Base-by-base conservation (phyloP, 331 rosid species). In the Cydonia oblonga region DNA sequence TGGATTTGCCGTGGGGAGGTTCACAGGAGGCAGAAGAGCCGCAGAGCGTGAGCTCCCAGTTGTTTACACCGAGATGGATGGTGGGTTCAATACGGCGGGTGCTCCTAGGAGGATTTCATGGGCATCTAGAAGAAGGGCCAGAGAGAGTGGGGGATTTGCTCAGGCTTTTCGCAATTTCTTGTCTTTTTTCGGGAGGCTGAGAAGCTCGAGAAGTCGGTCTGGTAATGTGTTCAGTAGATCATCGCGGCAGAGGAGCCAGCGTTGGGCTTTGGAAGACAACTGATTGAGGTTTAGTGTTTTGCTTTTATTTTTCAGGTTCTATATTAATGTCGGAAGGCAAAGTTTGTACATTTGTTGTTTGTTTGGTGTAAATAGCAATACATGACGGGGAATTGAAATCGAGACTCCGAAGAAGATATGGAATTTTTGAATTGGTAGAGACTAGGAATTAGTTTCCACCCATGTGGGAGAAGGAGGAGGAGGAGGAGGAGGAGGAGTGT, bases 1-100 rank as follows among this genome's bases (percentile, higher is more conserved):
- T 5, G 92, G 92, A 15, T 89, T 89, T 73, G 96, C 90, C 9
- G 96, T 89, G 46, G 96, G 92, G 3, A 83, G 96, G 86, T 83
- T 89, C 75, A 78, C 84, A 12, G 89, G 96, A 38, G 96, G 91
- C 1, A 87, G 89, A 46, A 71, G 81, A 28, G 88, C 88, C 2
- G 85, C 83, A 1, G 88, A 87, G 69, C 86, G 84, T 61, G 92
- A 89, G 70, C 90, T 89, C 25, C 96, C 96, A 12, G 87, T 85
- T 33, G 96, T 89, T n/a, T 89, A 73, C 51, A 89, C 92, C 5
- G 96, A 87, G 63, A 84, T 89, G 85, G 96, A 89, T 62, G 96
- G 90, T 42, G 92, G 85, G 15, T 87, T 89, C 18, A 89, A 82
- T 54, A 82, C 78, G 13, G 75, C 56, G 12, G 78, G 75, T 51